These are phyloP conservation scores for Tylopilus sp. DNA, from an alignment of 1,284 basidiomycete species.

Conservation along the genomic window DNA sequence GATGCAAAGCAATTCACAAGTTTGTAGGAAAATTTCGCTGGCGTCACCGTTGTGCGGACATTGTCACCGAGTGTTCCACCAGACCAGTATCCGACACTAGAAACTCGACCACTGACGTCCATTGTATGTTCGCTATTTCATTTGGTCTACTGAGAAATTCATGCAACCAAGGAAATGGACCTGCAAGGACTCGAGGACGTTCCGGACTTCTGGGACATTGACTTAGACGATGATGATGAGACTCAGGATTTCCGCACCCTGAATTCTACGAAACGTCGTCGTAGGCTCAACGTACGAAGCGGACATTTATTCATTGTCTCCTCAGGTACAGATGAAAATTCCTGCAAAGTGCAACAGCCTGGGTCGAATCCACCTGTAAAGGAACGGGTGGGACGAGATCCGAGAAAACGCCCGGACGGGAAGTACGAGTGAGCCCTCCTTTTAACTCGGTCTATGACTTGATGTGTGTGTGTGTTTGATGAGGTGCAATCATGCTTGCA, in stretches of 20 bases:
- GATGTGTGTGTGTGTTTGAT: neutral
- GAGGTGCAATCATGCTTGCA: constrained; percentile 79
- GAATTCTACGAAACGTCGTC: constrained; percentile 6
- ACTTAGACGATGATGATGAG: constrained; percentile 35
- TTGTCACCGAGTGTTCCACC: constrained; percentile 57
- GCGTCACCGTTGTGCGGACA: constrained; percentile 46
- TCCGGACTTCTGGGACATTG: constrained; percentile 62
- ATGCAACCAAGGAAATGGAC: constrained; percentile 50
- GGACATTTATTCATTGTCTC: neutral
- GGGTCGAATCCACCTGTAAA: constrained; percentile 1
- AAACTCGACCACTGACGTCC: constrained; percentile 66
- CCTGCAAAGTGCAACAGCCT: neutral
- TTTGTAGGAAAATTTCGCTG: constrained; percentile 66
- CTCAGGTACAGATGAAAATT: constrained; percentile 3
- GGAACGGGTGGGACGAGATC: constrained; percentile 8
- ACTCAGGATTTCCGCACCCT: neutral
- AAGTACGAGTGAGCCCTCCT: constrained; percentile 47
- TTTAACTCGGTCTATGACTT: neutral
- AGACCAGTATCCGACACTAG: constrained; percentile 56
- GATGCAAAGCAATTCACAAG: constrained; percentile 7
- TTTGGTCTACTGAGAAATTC: constrained; percentile 1
- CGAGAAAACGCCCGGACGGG: constrained; percentile 42
- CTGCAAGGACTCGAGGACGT: constrained; percentile 62
- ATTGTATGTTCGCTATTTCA: constrained; percentile 38
- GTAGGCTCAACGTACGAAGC: constrained; percentile 5